A percentile compares a stretch with the other conserved stretches of the same genome.
Conservation (phyloP, 2,329 filamentous ascomycete genomes). For the Huntiella decipiens region DNA sequence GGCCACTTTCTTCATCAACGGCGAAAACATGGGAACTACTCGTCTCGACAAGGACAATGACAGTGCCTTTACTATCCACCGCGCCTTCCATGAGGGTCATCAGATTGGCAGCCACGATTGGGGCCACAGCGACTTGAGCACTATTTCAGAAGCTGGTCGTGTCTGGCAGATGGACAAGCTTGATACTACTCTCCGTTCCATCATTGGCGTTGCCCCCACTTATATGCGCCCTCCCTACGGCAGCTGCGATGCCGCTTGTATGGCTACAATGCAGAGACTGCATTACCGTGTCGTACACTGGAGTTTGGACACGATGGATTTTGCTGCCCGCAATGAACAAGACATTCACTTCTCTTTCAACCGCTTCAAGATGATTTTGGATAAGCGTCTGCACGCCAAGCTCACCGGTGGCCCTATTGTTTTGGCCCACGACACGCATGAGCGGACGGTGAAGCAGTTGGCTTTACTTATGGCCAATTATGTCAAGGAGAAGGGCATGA, state of each 20-base stretch:
- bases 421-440: slow-evolving; percentile 33
- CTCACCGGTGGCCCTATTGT: slow-evolving; percentile 25
- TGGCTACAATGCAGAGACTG: slow-evolving; percentile 19
- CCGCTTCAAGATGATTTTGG: slow-evolving; percentile 15
- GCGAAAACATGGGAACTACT: slow-evolving; percentile 18
- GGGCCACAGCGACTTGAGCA: slow-evolving; percentile 26
- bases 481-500: slow-evolving; percentile 2
- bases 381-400: slow-evolving; percentile 5
- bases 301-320: slow-evolving; percentile 43
- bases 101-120: slow-evolving; percentile 39
- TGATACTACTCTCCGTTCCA: slow-evolving; percentile 25
- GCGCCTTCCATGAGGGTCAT: slow-evolving; percentile 35
- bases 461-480: slow-evolving; percentile 13
- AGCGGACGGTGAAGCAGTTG: slow-evolving; percentile 26
- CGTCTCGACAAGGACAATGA: slow-evolving; percentile 12
- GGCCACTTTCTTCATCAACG: slow-evolving; percentile 23
- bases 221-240: slow-evolving; percentile 28
- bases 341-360: slow-evolving; percentile 29
- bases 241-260: slow-evolving; percentile 21
- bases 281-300: slow-evolving; percentile 38
- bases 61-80: slow-evolving; percentile 16
- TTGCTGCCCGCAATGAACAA: slow-evolving; percentile 29
- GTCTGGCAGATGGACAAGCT: slow-evolving; percentile 24
- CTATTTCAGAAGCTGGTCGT: slow-evolving; percentile 18
- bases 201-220: slow-evolving; percentile 23